phyloP scores from a whole-genome alignment of 1,284 basidiomycete species.

The Taiwanofungus camphoratus region DNA sequence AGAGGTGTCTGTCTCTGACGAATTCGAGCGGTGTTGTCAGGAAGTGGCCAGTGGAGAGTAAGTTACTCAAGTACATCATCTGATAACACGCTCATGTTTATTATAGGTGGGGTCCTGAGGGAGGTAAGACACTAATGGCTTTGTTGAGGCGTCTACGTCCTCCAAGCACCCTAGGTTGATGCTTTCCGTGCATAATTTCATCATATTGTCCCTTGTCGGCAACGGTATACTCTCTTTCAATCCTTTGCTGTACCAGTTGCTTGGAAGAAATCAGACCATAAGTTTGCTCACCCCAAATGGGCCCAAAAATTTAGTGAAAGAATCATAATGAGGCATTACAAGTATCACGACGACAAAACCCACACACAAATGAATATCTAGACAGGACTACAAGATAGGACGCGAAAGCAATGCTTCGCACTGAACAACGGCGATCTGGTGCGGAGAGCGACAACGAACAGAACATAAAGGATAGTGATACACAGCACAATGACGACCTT shows the following conservation, averaged over 20 bases:
- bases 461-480: background rate
- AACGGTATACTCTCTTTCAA: too few relatives aligned
- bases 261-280: too few relatives aligned
- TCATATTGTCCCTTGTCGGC: background rate
- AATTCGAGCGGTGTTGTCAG: slow-evolving; percentile 64
- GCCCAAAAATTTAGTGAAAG: too few relatives aligned
- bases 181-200: background rate
- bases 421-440: background rate
- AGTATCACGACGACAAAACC: too few relatives aligned
- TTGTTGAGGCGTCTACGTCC: slow-evolving; percentile 63
- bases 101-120: slow-evolving; percentile 62
- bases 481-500: background rate
- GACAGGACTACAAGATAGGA: too few relatives aligned
- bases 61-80: slow-evolving; percentile 24
- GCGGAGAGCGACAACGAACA: background rate
- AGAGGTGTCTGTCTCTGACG: slow-evolving; percentile 53
- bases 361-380: too few relatives aligned
- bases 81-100: slow-evolving; percentile 11
- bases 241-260: too few relatives aligned
- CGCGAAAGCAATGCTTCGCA: too few relatives aligned
- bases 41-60: slow-evolving; percentile 69
- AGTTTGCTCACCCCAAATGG: too few relatives aligned
- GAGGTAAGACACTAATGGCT: slow-evolving; percentile 59
- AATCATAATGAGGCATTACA: too few relatives aligned
- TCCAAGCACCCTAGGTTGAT: slow-evolving; percentile 28